Evolutionary conservation across 148 eudicot genomes (phyloP), one percentile per base, ranked within the genome.

Genomic region (Camellia granthamiana): DNA sequence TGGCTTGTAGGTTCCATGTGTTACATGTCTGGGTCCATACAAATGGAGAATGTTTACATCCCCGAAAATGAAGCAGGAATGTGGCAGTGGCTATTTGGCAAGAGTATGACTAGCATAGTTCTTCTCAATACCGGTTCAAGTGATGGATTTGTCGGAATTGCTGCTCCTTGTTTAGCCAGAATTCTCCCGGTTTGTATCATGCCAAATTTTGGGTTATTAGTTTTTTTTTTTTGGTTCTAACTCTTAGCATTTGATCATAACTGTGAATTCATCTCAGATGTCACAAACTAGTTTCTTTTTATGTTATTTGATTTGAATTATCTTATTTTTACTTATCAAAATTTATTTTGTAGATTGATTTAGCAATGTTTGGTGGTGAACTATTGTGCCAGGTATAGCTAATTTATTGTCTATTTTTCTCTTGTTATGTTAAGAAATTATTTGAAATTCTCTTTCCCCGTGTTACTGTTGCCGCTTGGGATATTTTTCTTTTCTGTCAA

Each of bases 41-140:
- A 92, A 86, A 88, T 93, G 92, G 97, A 95, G 76, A 95, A 93
- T 84, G 86, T 91, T 79, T 91, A 83, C 84, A 81, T 86, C 66
- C 91, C 97, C 13, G 99, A 95, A 85, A 90, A 92, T 85, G 99
- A 95, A 84, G 92, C 88, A 12, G 97, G 99, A 78, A 85, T 93
- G 81, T 93, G 94, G 99, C 97, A 95, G 83, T 95, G 97, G 97
- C 78, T 93, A 76, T 90, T 95, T 77, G 99, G 97, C 79, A 95
- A 92, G 90, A 86, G 84, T 83, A 84, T 89, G 65, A 89, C 90
- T 74, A 92, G 91, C 89, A 88, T 91, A 77, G 89, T 90, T 84
- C 85, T 95, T 75, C 85, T 79, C 63, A 93, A 95, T 91, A 81
- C 91, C 66, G 92, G 97, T 70, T 64, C 90, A 18, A 84, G 74